These are phyloP conservation scores for Primulina huaijiensis DNA, from an alignment of 257 asterid species.

Conservation along the genomic window DNA sequence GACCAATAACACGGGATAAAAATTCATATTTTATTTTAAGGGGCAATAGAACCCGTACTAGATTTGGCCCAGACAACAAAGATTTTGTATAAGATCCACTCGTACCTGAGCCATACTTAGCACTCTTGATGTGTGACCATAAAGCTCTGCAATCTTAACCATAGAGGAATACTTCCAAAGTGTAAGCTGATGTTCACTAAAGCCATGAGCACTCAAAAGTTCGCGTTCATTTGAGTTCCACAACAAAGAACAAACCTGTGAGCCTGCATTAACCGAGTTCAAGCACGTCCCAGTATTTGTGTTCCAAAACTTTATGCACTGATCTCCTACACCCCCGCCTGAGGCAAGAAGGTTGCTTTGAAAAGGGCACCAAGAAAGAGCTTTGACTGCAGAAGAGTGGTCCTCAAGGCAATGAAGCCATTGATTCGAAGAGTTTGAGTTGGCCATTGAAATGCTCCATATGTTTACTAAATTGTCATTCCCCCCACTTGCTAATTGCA, in stretches of 20 bases:
- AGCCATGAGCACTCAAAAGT: conserved; percentile 47
- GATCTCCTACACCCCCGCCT: conserved; percentile 46
- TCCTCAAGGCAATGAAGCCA: conserved; percentile 40
- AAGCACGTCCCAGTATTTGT: conserved; percentile 37
- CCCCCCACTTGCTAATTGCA: conserved; percentile 46
- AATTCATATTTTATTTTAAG: no score
- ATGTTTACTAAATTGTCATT: conserved; percentile 35
- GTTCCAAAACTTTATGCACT: conserved; percentile 47
- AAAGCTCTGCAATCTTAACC: conserved; percentile 48
- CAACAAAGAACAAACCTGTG: conserved; percentile 45
- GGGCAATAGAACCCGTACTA: no score
- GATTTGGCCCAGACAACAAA: no score
- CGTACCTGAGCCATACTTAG: conserved; percentile 37
- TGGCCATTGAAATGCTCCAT: conserved; percentile 31
- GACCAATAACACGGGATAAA: no score
- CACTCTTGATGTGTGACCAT: conserved; percentile 42
- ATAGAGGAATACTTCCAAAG: conserved; percentile 62
- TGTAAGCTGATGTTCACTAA: conserved; percentile 37
- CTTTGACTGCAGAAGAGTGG: conserved; percentile 47
- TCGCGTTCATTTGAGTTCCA: conserved; percentile 48
- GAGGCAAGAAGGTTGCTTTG: conserved; percentile 52
- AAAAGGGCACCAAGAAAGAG: conserved; percentile 54
- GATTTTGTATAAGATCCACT: not conserved
- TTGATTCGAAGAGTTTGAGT: conserved; percentile 28
- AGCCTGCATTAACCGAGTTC: conserved; percentile 41